These are phyloP conservation scores for Brasilioporus rufonigricans DNA, from an alignment of 768 basidiomycete genomes.

Conservation along the genomic window DNA sequence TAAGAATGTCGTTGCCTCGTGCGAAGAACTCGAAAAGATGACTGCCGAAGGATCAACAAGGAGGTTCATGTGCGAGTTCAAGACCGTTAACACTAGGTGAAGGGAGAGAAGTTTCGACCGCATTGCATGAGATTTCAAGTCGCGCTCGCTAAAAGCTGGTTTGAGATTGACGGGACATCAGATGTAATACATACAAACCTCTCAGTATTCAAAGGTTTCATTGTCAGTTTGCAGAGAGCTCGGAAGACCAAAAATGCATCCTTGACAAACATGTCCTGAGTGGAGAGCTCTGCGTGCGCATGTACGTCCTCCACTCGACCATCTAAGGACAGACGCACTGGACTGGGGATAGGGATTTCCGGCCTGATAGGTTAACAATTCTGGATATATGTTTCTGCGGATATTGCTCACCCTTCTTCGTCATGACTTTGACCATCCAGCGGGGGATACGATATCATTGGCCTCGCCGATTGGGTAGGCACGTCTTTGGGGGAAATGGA, in stretches of 20 bases:
- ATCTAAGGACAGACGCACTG: conserved; percentile 20
- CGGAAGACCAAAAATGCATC: conserved; percentile 98
- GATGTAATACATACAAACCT: conserved; percentile 51
- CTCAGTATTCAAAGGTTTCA: conserved; percentile 94
- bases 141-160: conserved; percentile 69
- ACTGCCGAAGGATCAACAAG: conserved; percentile 88
- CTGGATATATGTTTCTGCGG: background rate
- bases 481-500: conserved; percentile 2
- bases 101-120: conserved; percentile 93
- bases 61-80: conserved; percentile 87
- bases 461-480: background rate
- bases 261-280: conserved; percentile 91
- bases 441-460: background rate
- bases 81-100: conserved; percentile 88
- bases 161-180: conserved; percentile 13
- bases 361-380: conserved; percentile 5
- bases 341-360: conserved; percentile 23
- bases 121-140: conserved; percentile 95
- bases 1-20: conserved; percentile 85
- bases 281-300: conserved; percentile 49
- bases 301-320: conserved; percentile 18
- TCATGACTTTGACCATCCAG: conserved; percentile 3
- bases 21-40: conserved; percentile 86
- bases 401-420: conserved; percentile 24
- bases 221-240: conserved; percentile 94